Conservation (phyloP, 2,329 filamentous ascomycete genomes). For the Colletotrichum orchidophilum region DNA sequence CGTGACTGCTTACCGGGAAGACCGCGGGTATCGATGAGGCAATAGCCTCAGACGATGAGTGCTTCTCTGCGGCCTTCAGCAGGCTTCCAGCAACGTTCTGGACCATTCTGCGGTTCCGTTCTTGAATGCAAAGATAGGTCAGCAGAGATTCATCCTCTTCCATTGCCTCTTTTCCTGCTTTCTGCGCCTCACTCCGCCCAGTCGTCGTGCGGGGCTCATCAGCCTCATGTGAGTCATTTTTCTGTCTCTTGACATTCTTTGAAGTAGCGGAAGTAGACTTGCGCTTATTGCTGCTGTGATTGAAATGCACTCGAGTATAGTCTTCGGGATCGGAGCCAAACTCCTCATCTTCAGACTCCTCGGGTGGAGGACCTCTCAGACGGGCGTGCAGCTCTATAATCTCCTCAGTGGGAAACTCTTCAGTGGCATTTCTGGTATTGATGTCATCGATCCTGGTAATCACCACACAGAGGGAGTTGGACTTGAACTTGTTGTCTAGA, state of each 20-base stretch:
- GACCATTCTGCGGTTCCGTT: slow-evolving; percentile 12
- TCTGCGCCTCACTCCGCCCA: background rate
- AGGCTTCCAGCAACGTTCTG: slow-evolving; percentile 7
- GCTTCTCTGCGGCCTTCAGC: background rate
- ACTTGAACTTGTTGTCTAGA: slow-evolving; percentile 28
- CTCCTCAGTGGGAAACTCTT: slow-evolving; percentile 3
- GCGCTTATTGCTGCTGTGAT: too few relatives aligned
- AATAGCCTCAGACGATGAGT: background rate
- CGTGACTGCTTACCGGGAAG: slow-evolving; percentile 32
- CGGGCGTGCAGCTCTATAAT: background rate
- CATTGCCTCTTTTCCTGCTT: background rate
- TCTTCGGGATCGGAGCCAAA: background rate
- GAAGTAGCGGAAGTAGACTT: too few relatives aligned
- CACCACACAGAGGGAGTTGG: slow-evolving; percentile 19
- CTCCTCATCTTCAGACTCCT: background rate
- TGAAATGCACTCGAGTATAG: too few relatives aligned
- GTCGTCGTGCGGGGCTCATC: too few relatives aligned
- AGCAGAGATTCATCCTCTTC: background rate
- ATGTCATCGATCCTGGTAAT: slow-evolving; percentile 35
- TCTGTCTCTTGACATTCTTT: background rate
- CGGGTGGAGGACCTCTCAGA: background rate
- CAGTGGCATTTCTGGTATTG: slow-evolving; percentile 3
- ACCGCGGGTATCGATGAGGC: background rate
- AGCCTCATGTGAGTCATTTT: background rate
- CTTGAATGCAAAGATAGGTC: slow-evolving; percentile 24